Evolutionary conservation across 2,329 filamentous ascomycete genomes (phyloP).

Genomic region (Clonostachys solani): DNA sequence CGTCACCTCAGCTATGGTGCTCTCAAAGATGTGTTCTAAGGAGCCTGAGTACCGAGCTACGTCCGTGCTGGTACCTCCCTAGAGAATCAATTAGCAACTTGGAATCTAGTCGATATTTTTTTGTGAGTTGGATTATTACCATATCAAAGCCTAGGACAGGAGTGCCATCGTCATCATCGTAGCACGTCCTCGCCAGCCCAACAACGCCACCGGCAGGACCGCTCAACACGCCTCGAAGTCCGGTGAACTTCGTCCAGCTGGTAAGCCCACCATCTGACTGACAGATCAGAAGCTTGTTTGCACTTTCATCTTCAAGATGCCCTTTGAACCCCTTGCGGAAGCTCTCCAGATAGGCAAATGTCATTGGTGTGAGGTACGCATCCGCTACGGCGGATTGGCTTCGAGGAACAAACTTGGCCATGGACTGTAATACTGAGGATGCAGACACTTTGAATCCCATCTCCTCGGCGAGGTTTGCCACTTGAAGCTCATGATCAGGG

Average conservation of each 20-base stretch:
- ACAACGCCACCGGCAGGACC: slow-evolving; percentile 19
- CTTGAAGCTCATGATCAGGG: slow-evolving; percentile 49
- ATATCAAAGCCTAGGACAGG: slow-evolving; percentile 18
- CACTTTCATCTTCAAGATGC: slow-evolving; percentile 13
- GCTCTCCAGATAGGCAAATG: slow-evolving; percentile 20
- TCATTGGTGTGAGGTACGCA: slow-evolving; percentile 36
- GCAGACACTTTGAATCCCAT: slow-evolving; percentile 32
- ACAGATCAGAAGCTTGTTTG: slow-evolving; percentile 13
- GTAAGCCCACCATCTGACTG: slow-evolving; percentile 19
- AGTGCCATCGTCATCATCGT: slow-evolving; percentile 12
- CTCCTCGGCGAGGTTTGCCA: slow-evolving; percentile 25
- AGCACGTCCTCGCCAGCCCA: slow-evolving; percentile 16
- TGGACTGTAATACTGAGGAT: slow-evolving; percentile 18
- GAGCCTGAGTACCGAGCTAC: slow-evolving; percentile 67
- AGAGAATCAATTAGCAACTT: background rate
- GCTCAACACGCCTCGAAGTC: slow-evolving; percentile 14
- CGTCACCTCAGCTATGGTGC: slow-evolving; percentile 51
- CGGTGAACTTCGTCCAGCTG: slow-evolving; percentile 18
- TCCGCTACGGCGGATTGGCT: slow-evolving; percentile 36
- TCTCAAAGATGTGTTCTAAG: slow-evolving; percentile 68
- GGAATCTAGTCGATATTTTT: background rate
- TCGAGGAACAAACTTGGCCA: slow-evolving; percentile 38
- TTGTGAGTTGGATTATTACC: slow-evolving; percentile 2
- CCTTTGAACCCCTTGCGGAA: slow-evolving; percentile 18
- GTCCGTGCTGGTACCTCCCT: slow-evolving; percentile 64